phyloP scores from a whole-genome alignment of 108 stramenopile genomes.

The Chaetoceros tenuissimus region DNA sequence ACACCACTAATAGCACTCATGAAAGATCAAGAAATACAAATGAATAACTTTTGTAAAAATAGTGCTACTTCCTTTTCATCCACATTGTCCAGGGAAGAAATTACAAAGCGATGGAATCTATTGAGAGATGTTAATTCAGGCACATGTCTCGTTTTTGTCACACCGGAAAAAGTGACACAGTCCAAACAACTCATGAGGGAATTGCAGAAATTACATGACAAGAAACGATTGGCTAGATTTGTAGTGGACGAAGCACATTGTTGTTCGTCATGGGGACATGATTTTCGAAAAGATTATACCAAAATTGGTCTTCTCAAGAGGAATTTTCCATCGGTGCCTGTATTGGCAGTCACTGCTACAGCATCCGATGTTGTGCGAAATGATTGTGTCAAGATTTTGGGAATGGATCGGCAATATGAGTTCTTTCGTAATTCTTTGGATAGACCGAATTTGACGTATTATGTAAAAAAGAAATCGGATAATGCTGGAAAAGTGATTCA shows the following conservation, averaged over 20 bases:
- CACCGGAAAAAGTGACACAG: constrained; percentile 85
- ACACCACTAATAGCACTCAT: constrained; percentile 90
- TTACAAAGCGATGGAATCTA: constrained; percentile 49
- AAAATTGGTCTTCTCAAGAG: constrained; percentile 82
- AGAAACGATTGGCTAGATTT: constrained; percentile 73
- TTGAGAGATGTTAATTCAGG: constrained; percentile 49
- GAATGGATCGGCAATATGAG: constrained; percentile 42
- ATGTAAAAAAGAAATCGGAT: constrained; percentile 41
- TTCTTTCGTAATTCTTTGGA: constrained; percentile 79
- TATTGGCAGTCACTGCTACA: constrained; percentile 79
- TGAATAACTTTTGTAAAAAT: constrained; percentile 51
- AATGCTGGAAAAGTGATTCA: constrained; percentile 42
- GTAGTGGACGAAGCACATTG: constrained; percentile 89
- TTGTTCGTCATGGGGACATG: constrained; percentile 76
- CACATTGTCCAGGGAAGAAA: constrained; percentile 38
- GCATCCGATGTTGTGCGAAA: constrained; percentile 82
- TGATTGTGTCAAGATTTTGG: constrained; percentile 76
- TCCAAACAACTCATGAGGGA: constrained; percentile 42
- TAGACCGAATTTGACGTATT: constrained; percentile 87
- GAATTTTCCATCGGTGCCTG: constrained; percentile 58
- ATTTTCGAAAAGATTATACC: constrained; percentile 91
- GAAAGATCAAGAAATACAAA: constrained; percentile 89
- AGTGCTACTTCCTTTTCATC: constrained; percentile 57
- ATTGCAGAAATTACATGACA: constrained; percentile 47
- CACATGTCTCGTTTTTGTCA: constrained; percentile 83